Percentiles rank a stretch among this genome's conserved stretches.
These are phyloP conservation scores for Crepidotus variabilis DNA, from an alignment of 768 basidiomycete species.

Conservation along the genomic window DNA sequence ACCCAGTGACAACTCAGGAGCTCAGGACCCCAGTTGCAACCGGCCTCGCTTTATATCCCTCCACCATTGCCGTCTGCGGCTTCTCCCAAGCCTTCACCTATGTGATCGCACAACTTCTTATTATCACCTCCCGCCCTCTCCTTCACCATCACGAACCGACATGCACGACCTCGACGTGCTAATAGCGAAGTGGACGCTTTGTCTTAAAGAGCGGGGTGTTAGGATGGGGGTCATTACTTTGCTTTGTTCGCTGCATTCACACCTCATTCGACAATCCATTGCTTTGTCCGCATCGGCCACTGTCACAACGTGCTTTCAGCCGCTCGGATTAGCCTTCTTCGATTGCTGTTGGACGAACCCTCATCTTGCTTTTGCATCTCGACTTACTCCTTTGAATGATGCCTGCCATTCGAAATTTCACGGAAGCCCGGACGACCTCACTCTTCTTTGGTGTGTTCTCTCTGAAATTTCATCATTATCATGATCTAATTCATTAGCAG, in stretches of 20 bases:
- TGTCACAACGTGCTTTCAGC: neutral
- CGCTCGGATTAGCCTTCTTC: neutral
- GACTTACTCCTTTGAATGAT: neutral
- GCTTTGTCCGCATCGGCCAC: neutral
- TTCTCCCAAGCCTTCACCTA: neutral
- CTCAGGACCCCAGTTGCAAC: no score
- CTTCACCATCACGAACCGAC: neutral
- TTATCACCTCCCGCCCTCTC: neutral
- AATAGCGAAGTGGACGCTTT: neutral
- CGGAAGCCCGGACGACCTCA: neutral
- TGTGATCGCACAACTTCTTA: neutral
- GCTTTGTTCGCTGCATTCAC: neutral
- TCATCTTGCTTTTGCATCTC: neutral
- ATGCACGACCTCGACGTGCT: neutral
- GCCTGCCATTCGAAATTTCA: neutral
- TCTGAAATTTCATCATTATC: no score
- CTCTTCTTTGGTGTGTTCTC: no score
- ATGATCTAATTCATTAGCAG: no score
- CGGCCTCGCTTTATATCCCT: no score
- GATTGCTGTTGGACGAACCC: neutral
- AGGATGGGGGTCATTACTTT: neutral
- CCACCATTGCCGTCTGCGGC: no score
- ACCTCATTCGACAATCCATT: neutral
- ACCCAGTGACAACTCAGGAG: no score
- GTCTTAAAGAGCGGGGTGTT: neutral